Percentiles rank a stretch among this genome's conserved stretches.
Evolutionary conservation across 2,329 filamentous ascomycete genomes (phyloP).

Genomic region (Colletotrichum neosansevieriae): DNA sequence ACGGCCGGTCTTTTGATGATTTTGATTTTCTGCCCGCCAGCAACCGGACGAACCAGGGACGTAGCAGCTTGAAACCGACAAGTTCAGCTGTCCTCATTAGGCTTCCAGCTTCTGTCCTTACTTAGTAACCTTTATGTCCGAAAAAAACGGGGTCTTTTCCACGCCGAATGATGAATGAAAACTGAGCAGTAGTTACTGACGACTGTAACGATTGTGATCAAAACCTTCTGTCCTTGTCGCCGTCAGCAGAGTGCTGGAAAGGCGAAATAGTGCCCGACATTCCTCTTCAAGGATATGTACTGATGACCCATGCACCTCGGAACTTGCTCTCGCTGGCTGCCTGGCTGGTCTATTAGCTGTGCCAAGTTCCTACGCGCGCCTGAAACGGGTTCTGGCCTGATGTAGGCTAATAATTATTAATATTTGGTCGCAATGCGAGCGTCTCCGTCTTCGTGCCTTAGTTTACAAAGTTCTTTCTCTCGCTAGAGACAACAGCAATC

Average conservation of each 20-base stretch:
- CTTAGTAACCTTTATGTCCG: too few species aligned
- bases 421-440: slow-evolving; percentile 13
- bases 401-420: slow-evolving; percentile 5
- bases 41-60: slow-evolving; percentile 10
- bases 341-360: neutral
- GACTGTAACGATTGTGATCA: too few species aligned
- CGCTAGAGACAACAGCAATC: neutral
- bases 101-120: neutral
- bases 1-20: neutral
- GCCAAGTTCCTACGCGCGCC: slow-evolving; percentile 22
- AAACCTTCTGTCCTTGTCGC: neutral
- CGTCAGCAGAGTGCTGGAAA: neutral
- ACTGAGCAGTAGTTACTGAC: too few species aligned
- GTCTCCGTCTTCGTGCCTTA: slow-evolving; percentile 9
- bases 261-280: neutral
- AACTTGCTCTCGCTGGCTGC: neutral
- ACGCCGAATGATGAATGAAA: too few species aligned
- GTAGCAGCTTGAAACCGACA: neutral
- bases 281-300: neutral
- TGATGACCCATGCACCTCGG: slow-evolving; percentile 1
- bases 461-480: neutral
- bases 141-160: too few species aligned
- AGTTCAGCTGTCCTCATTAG: neutral
- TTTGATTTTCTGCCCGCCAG: neutral
- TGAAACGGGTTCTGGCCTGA: slow-evolving; percentile 36